A percentile compares a stretch with the other conserved stretches of the same genome.
These are phyloP conservation scores for Trichoderma virens DNA, from an alignment of 495 filamentous ascomycete genomes.

Conservation along the genomic window DNA sequence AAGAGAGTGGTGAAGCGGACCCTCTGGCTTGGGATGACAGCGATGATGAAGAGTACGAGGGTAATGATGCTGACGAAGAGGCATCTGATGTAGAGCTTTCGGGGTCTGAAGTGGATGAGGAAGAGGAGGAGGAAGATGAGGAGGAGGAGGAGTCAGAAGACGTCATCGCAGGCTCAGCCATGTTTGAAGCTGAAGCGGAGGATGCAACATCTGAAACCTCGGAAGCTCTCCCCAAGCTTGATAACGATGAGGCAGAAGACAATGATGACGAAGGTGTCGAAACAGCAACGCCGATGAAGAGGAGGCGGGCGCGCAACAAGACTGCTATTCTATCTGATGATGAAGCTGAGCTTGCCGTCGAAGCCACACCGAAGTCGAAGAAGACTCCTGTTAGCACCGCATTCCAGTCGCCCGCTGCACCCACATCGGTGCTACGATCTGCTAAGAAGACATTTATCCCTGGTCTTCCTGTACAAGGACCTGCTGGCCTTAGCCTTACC, in stretches of 20 bases:
- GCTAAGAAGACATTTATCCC: constrained; percentile 54
- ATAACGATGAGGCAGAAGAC: constrained; percentile 21
- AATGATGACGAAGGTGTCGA: constrained; percentile 32
- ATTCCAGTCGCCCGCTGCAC: constrained; percentile 35
- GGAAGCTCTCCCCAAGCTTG: constrained; percentile 21
- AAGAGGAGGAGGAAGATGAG: constrained; percentile 21
- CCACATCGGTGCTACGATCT: constrained; percentile 47
- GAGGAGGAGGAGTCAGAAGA: constrained; percentile 23
- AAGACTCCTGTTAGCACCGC: constrained; percentile 30
- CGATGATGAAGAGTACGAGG: constrained; percentile 52
- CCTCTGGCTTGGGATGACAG: constrained; percentile 54
- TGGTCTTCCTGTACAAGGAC: constrained; percentile 45
- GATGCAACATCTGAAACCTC: constrained; percentile 43
- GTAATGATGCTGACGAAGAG: constrained; percentile 43
- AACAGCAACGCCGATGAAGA: constrained; percentile 1
- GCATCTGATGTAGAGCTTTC: constrained; percentile 35
- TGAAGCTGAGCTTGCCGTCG: constrained; percentile 53
- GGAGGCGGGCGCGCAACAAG: constrained; percentile 17
- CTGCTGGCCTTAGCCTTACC: constrained; percentile 65
- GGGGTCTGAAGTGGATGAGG: constrained; percentile 39
- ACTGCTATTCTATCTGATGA: constrained; percentile 28
- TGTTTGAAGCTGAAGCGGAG: constrained; percentile 41
- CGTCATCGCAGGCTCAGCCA: constrained; percentile 13
- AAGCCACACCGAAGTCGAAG: constrained; percentile 38
- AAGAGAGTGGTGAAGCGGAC: constrained; percentile 38